Evolutionary conservation across 805 yeast genomes (phyloP), one percentile per base, ranked within the genome.

Genomic region (Cephaloascus fragrans): DNA sequence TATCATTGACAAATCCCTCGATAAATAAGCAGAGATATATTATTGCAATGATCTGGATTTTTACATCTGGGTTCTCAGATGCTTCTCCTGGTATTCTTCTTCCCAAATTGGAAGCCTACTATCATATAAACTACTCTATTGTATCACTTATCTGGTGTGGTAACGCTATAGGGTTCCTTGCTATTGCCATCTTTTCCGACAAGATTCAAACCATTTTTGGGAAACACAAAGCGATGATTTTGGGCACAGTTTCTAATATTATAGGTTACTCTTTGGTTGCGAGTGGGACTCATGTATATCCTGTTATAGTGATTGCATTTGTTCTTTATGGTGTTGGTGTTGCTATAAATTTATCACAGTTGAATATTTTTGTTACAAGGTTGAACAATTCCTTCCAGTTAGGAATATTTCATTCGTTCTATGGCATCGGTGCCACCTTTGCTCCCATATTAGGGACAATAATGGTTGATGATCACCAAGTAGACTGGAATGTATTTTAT

Each of bases 31-130:
- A n/a, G 15, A 31, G 33, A 14, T 31, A 31, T 14, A n/a, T 14
- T 8, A 6, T 31, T 16, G 26, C 18, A 6, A 14, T 31, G 8
- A 8, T 44, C 2, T 55, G 59, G 59, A 18, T 40, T 4, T 45
- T 51, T 26, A 33, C 47, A 10, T 39, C 46, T 14, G 61, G 59
- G 1, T 48, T 49, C 38, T 40, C 49, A 18, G 61, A 56, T 38
- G 59, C 55, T 17, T 52, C 56, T 2, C 59, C 59, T 0, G 59
- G 61, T 35, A 59, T 54, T 3, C 44, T 56, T 19, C 46, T 56
- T 35, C 59, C 59, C 2, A 43, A 45, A 34, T 54, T 56, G 8
- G 58, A 55, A 33, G 42, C 36, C 18, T 48, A 50, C 41, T 56
- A 53, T 43, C 26, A 40, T 19, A 52, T 55, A 37, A 39, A 39